phyloP scores from a whole-genome alignment of 371 early-diverging fungal species.

The Actinomucor elegans region DNA sequence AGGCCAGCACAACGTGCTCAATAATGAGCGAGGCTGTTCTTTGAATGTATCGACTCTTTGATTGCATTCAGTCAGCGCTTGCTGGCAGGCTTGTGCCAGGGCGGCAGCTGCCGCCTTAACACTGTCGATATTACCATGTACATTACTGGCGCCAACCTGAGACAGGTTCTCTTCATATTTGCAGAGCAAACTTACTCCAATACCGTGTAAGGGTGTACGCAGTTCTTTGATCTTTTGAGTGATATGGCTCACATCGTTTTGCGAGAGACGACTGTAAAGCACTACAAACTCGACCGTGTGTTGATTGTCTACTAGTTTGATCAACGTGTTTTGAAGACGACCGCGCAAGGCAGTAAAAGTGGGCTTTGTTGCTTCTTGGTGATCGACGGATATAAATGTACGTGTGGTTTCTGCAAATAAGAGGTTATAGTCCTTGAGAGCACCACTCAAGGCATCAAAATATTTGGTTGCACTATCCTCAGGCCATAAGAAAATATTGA shows the following conservation, averaged over 20 bases:
- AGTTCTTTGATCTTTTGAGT: constrained; percentile 30
- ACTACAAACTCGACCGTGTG: constrained; percentile 34
- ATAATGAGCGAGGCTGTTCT: constrained; percentile 3
- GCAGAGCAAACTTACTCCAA: constrained; percentile 31
- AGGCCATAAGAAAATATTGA: constrained; percentile 39
- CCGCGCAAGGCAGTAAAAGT: constrained; percentile 19
- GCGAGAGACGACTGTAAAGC: constrained; percentile 24
- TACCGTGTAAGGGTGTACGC: constrained; percentile 32
- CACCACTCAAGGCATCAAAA: constrained; percentile 18
- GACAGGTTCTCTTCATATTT: neutral
- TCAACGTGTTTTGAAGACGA: constrained; percentile 20
- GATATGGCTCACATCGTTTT: constrained; percentile 23
- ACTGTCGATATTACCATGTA: neutral
- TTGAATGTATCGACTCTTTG: neutral
- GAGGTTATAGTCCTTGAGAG: constrained; percentile 17
- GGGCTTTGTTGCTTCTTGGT: neutral
- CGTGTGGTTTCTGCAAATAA: constrained; percentile 31
- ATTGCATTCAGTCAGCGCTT: neutral
- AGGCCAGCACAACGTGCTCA: constrained; percentile 36
- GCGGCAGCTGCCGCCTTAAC: neutral
- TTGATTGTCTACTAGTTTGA: constrained; percentile 39
- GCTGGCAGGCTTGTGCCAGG: neutral
- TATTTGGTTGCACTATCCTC: constrained; percentile 37
- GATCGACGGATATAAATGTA: constrained; percentile 13
- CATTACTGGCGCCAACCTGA: neutral